Evolutionary conservation across 306 rosid genomes (phyloP).

Genomic region (Pachyrhizus erosus): DNA sequence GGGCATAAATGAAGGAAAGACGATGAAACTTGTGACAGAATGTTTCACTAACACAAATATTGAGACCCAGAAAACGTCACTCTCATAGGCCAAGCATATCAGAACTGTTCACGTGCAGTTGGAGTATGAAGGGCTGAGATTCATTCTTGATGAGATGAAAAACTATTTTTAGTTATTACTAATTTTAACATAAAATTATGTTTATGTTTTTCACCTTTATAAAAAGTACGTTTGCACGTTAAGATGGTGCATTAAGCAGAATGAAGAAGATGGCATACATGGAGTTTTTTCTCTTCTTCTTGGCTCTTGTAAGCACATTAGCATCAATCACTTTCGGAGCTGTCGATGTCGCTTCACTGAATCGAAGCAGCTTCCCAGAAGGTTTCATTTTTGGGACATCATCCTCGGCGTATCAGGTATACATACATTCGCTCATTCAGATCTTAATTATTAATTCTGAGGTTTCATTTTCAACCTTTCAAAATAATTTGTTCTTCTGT

Average conservation of each 20-base stretch:
- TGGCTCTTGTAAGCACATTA: not conserved
- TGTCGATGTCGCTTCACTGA: conserved; percentile 36
- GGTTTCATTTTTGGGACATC: conserved; percentile 46
- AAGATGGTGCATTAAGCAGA: no score
- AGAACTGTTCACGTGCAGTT: not conserved
- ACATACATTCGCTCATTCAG: not conserved
- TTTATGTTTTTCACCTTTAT: no score
- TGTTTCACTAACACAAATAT: no score
- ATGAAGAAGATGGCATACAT: conserved; percentile 24
- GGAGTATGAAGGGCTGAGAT: not conserved
- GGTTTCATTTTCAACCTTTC: no score
- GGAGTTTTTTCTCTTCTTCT: not conserved
- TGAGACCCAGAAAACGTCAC: no score
- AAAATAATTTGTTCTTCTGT: no score
- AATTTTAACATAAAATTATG: not conserved
- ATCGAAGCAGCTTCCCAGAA: conserved; percentile 48
- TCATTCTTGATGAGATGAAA: not conserved
- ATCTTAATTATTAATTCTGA: no score
- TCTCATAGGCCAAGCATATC: no score
- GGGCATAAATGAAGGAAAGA: no score
- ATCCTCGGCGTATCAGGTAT: conserved; percentile 43
- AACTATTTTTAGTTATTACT: not conserved
- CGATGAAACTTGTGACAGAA: no score
- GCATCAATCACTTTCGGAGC: not conserved
- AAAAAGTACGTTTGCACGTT: no score